Base-by-base conservation (phyloP, 345 rosid species). In the Lepidium africanum region DNA sequence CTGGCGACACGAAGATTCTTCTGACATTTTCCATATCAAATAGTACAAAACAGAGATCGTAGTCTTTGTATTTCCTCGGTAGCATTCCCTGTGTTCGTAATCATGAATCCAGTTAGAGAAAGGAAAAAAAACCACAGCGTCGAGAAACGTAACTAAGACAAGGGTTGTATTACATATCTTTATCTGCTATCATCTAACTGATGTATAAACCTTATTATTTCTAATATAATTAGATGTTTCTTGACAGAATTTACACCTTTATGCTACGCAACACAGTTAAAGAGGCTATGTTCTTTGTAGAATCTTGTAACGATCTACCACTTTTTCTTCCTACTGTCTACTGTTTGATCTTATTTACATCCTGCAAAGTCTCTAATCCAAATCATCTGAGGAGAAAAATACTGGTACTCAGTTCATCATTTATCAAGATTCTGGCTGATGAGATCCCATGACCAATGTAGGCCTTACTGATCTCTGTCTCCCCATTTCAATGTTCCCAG, bases 401-500 rank as follows among this genome's bases (percentile, higher is more conserved):
- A 39, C 36, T 3, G 14, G 30, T 57, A 38, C 23, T 39, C 45
- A 6, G 27, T 58, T 39, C 33, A 53, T 40, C 38, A 48, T 19
- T 58, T 14, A 55, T 73, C 62, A 66, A 65, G 67, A 39, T 41
- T 37, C 62, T 9, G 42, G 36, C 55, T 59, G 54, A 42, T 45
- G 63, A 59, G 77, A 73, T 51, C 77, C 67, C 68, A 51, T 59
- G 72, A 66, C 72, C 7, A 90, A 76, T 33, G 82, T 65, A 30
- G 90, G 90, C 70, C 86, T 78, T 25, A 84, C 33, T 25, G 94
- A 90, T 62, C 83, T 72, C 76, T 93, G 92, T 38, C 96, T 81
- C 58, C 89, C 87, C 84, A 90, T 74, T 1, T 85, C 84, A 14
- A 69, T 59, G 48, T 77, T 87, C 67, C 78, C 91, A 0, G 87